Percentiles rank a stretch among this genome's conserved stretches.
phyloP scores from a whole-genome alignment of 441 rosid genomes.

The Croton setiger region DNA sequence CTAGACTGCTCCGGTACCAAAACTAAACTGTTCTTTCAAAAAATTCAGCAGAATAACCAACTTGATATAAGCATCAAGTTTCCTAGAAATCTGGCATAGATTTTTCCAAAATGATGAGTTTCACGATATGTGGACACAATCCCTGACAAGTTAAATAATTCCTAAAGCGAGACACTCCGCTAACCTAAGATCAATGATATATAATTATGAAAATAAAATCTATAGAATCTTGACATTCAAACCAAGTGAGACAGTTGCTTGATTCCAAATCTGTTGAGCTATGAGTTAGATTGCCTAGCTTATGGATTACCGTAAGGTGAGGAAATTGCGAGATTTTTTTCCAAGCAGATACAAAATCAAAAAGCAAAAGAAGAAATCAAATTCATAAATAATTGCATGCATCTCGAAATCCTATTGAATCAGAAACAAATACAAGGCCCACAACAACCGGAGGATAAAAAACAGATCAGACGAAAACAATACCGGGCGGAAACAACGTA shows the following conservation, averaged over 20 bases:
- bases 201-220: no score
- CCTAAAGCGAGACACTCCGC: background rate
- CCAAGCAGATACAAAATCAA: background rate
- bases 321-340: no score
- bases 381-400: background rate
- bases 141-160: background rate
- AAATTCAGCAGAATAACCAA: background rate
- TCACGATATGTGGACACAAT: background rate
- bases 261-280: background rate
- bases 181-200: background rate
- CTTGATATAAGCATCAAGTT: background rate
- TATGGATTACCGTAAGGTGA: background rate
- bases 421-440: background rate
- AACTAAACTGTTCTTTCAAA: background rate
- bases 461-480: background rate
- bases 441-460: background rate
- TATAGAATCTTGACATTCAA: background rate
- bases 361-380: background rate
- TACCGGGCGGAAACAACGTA: slow-evolving; percentile 74
- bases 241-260: background rate
- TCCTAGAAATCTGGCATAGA: background rate
- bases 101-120: background rate
- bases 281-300: background rate
- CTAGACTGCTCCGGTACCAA: background rate
- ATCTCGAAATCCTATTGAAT: background rate